Evolutionary conservation across 129 eudicot genomes (phyloP), one percentile per base, ranked within the genome.

Genomic region (Centrapalus pauciflorus): DNA sequence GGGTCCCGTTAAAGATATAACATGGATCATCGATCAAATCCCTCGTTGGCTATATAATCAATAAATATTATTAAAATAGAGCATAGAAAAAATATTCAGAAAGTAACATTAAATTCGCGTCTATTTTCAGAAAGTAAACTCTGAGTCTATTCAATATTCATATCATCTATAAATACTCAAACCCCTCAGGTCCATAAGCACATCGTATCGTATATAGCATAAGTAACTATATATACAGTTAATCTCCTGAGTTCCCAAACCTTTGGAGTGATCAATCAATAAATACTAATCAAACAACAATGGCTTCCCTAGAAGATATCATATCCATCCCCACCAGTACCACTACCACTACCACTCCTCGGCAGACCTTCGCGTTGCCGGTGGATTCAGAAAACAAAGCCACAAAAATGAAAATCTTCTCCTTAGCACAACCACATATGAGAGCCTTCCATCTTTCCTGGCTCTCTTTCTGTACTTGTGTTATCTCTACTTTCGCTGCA

Each of bases 361-460:
- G 16, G 5, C 27, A 10, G 43, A 28, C 58, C 14, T 74, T 74
- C 13, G 51, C 66, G 14, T 28, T 74, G 10, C 78, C 78, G 0
- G 73, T 74, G 60, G 78, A 74, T 56, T 74, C 78, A 0, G 72
- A 65, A 29, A 56, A 74, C 48, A 74, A 74, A 30, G 78, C 78
- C 13, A 74, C 78, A 11, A 11, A 65, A 52, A 30, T 74, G 59
- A 74, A 55, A 23, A 33, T 74, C 26, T 74, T 74, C 16, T 74
- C 78, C 0, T 9, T 74, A 1, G 40, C 64, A 29, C 66, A 74
- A 55, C 78, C 78, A 0, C 78, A 74, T 40, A 74, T 74, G 78
- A 55, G 78, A 55, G 72, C 78, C 3, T 74, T 74, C 66, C 78
- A 74, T 30, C 78, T 74, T 1, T 65, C 78, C n/a, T 74, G 78